These are phyloP conservation scores for Coemansia asiatica DNA, from an alignment of 192 early-diverging fungal genomes.

Conservation along the genomic window DNA sequence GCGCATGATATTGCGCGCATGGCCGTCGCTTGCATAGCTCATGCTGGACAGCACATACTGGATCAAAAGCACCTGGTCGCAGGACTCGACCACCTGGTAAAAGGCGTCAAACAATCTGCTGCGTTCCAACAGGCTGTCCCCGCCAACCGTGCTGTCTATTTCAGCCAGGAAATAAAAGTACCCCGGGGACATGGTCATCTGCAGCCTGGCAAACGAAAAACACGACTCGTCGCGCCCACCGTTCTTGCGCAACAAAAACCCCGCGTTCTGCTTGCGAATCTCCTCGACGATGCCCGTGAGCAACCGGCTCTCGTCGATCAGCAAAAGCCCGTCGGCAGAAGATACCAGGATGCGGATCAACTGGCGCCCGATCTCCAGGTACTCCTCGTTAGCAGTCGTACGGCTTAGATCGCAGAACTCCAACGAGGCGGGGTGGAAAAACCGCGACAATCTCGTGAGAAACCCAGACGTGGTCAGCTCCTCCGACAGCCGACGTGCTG, in stretches of 20 bases:
- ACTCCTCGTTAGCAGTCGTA: conserved; percentile 48
- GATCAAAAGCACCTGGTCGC: conserved; percentile 49
- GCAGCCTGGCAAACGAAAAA: conserved; percentile 52
- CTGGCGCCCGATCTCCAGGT: conserved; percentile 52
- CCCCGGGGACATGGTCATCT: conserved; percentile 56
- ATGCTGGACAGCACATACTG: conserved; percentile 54
- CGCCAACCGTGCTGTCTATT: conserved; percentile 43
- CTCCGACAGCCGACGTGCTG: conserved; percentile 35
- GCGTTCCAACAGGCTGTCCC: conserved; percentile 47
- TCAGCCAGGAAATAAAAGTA: conserved; percentile 55
- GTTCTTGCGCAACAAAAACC: conserved; percentile 27
- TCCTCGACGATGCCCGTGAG: conserved; percentile 50
- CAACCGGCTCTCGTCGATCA: conserved; percentile 52
- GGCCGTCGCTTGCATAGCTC: conserved; percentile 37
- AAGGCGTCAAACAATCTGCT: conserved; percentile 49
- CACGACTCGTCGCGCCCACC: conserved; percentile 53
- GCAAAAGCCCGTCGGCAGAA: conserved; percentile 46
- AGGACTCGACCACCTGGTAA: conserved; percentile 54
- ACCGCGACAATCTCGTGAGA: conserved; percentile 34
- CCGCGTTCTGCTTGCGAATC: conserved; percentile 37
- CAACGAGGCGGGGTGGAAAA: conserved; percentile 48
- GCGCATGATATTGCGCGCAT: conserved; percentile 48
- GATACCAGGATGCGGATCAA: conserved; percentile 52
- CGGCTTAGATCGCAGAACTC: conserved; percentile 55
- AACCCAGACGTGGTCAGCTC: conserved; percentile 30